Percentiles rank a stretch among this genome's conserved stretches.
Conservation (phyloP, 768 basidiomycete species). For the Agaricus blazei region DNA sequence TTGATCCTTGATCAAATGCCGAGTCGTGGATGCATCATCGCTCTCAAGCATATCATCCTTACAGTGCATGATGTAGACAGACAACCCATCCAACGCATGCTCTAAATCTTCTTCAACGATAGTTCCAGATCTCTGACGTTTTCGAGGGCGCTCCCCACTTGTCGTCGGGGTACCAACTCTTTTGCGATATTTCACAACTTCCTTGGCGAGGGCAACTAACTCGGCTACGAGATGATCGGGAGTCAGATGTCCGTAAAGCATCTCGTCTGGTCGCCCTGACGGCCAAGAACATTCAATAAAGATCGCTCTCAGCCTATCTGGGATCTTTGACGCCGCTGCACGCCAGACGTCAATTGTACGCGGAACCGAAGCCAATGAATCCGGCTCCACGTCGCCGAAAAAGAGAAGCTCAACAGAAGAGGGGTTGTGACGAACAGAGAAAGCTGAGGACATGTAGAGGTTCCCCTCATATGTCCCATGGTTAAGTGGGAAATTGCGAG, state of each 20-base stretch:
- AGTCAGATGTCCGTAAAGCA: conserved; percentile 82
- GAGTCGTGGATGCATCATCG: conserved; percentile 41
- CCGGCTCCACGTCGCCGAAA: conserved; percentile 93
- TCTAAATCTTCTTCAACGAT: conserved; percentile 37
- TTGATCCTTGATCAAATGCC: conserved; percentile 69
- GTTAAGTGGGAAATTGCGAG: conserved; percentile 61
- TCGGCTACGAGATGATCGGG: conserved; percentile 79
- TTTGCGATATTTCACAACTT: conserved; percentile 43
- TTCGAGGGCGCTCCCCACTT: conserved; percentile 26
- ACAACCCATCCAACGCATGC: conserved; percentile 52
- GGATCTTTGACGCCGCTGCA: conserved; percentile 73
- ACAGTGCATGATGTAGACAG: conserved; percentile 82
- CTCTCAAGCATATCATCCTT: conserved; percentile 64
- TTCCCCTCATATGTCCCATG: conserved; percentile 60
- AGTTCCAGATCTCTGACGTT: conserved; percentile 35
- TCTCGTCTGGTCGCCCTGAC: conserved; percentile 57
- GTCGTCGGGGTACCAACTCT: conserved; percentile 18
- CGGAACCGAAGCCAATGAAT: conserved; percentile 56
- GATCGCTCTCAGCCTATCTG: conserved; percentile 61
- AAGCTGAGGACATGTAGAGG: conserved; percentile 75
- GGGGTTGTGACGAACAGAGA: conserved; percentile 72
- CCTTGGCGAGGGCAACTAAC: conserved; percentile 60
- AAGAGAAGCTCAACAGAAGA: conserved; percentile 75
- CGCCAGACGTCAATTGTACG: conserved; percentile 74
- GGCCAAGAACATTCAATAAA: conserved; percentile 97